Evolutionary conservation across 495 filamentous ascomycete genomes (phyloP), one percentile per base, ranked within the genome.

Genomic region (Collariella sp.): DNA sequence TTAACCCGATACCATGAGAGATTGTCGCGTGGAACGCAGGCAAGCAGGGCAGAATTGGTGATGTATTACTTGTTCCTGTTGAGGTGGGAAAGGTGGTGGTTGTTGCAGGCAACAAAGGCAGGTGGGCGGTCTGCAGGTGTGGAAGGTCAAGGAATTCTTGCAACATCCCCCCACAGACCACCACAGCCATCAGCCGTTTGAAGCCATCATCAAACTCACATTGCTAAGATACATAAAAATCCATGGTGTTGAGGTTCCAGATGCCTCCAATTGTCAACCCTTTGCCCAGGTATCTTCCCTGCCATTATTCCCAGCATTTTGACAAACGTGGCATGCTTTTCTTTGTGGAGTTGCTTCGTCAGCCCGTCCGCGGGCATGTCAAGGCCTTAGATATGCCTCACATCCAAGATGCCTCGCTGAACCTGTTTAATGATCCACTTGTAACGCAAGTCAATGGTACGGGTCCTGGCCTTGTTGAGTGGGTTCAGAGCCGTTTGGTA

Each of bases 361-460:
- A 53, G 5, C 0, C 50, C 18, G 13, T 53, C 50, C 1, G 31
- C 41, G 5, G 36, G n/a, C 31, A 53, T 53, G 0, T 53, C 36
- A 0, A 20, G 31, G 3, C 49, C 38, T 5, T 22, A 31, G 4
- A 52, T 15, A 7, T 52, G 23, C 0, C 6, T 15, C 1, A 38
- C 22, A 0, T 46, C 15, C 0, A 46, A 13, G 1, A 7, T 12
- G 5, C 23, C 18, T 6, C 2, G 18, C 11, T 39, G 5, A 0
- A 16, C 33, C 6, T 46, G 3, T 15, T 54, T 33, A 1, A 54
- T 38, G 6, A 54, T n/a, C 51, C 22, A 46, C 40, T 54, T 54
- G 7, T 38, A 54, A 1, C 33, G 22, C 0, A 46, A n/a, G 15
- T 54, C 42, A 7, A 54, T 46, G 5, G 0, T n/a, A 0, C 41